phyloP scores from a whole-genome alignment of 208 protist genomes.

The Sergeia podlipaevii region DNA sequence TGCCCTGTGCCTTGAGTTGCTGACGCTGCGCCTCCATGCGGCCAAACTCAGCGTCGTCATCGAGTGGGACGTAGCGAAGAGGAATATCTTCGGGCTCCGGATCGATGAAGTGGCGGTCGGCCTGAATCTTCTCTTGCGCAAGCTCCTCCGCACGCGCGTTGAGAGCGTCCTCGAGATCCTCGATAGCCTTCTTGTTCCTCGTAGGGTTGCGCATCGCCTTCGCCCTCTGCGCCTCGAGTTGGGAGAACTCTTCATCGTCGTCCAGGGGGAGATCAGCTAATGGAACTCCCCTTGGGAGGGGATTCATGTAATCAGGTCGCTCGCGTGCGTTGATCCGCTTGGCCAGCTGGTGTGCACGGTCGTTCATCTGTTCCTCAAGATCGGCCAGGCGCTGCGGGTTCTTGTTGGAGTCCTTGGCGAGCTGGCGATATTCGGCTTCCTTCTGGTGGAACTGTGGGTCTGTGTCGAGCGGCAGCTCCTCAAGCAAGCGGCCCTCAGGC shows the following conservation, averaged over 20 bases:
- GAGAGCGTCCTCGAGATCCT: conserved; percentile 44
- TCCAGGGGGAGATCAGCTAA: conserved; percentile 67
- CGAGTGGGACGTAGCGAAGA: conserved; percentile 58
- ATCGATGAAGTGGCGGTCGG: conserved; percentile 65
- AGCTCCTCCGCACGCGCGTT: conserved; percentile 66
- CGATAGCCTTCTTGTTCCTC: conserved; percentile 58
- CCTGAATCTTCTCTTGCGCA: conserved; percentile 62
- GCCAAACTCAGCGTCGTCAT: conserved; percentile 57
- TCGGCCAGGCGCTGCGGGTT: conserved; percentile 58
- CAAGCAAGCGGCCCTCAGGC: conserved; percentile 58
- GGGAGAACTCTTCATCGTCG: conserved; percentile 53
- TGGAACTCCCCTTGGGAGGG: conserved; percentile 41
- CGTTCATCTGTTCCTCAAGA: conserved; percentile 75
- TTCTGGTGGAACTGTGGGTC: conserved; percentile 53
- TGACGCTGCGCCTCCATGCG: conserved; percentile 60
- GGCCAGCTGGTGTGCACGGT: conserved; percentile 61
- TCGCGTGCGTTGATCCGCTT: conserved; percentile 67
- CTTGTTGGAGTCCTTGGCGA: conserved; percentile 42
- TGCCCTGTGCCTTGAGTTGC: conserved; percentile 26
- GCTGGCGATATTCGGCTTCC: conserved; percentile 52
- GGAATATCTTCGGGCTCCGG: conserved; percentile 54
- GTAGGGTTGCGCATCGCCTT: conserved; percentile 47
- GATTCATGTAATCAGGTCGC: conserved; percentile 49
- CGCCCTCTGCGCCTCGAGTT: conserved; percentile 65
- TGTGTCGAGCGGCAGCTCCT: conserved; percentile 53